Percentiles rank a stretch among this genome's conserved stretches.
phyloP scores from a whole-genome alignment of 2,329 filamentous ascomycete species.

The Clathrospora elynae region DNA sequence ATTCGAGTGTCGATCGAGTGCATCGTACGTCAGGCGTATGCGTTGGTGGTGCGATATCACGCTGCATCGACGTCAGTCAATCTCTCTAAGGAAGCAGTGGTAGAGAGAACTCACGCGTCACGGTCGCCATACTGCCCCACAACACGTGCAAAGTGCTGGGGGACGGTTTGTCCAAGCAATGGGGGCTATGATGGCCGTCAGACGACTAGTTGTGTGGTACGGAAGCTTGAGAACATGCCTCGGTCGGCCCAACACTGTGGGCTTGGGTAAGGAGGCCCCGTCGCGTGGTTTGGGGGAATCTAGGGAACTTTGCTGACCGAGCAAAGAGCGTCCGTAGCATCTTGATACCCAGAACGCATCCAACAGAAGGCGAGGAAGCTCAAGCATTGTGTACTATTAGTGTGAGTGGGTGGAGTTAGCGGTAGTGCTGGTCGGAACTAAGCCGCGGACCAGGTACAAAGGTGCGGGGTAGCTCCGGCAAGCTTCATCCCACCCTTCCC shows the following conservation, averaged over 20 bases:
- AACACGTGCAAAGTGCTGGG: conserved; percentile 71
- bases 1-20: conserved; percentile 77
- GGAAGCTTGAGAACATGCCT: conserved; percentile 31
- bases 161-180: conserved; percentile 70
- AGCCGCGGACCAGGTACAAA: conserved; percentile 13
- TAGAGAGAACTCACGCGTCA: conserved; percentile 53
- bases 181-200: conserved; percentile 59
- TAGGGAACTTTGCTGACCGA: conserved; percentile 20
- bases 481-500: background rate
- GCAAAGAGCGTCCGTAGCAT: conserved; percentile 38
- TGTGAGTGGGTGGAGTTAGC: conserved; percentile 6
- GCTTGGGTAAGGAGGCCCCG: conserved; percentile 43
- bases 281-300: conserved; percentile 11
- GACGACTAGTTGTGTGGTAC: conserved; percentile 2
- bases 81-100: background rate
- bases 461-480: conserved; percentile 14
- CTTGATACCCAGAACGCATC: conserved; percentile 23
- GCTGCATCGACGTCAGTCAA: conserved; percentile 39
- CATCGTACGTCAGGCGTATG: conserved; percentile 70
- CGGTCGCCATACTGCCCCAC: conserved; percentile 69
- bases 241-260: conserved; percentile 38
- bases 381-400: conserved; percentile 3
- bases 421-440: conserved; percentile 7
- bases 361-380: background rate
- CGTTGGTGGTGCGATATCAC: conserved; percentile 68